Evolutionary conservation across 768 basidiomycete species (phyloP), one percentile per base, ranked within the genome.

Genomic region (Xerocomus spinulosus): DNA sequence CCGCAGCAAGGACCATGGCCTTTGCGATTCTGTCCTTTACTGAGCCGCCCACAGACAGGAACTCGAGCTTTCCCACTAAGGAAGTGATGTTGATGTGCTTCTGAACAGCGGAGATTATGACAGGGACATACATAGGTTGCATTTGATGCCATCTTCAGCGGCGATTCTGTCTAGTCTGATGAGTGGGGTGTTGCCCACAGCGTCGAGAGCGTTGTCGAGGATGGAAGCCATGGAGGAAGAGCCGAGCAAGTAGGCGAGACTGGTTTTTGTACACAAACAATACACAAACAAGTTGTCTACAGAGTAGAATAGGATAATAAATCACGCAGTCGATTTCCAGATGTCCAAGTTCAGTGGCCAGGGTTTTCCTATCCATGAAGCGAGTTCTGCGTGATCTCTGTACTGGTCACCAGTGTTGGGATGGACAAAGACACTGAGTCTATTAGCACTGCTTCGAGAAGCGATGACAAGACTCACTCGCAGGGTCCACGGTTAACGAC

Each of bases 21-120:
- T 92, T 94, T 23, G 93, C 94, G 44, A 98, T 95, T 49, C 94
- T 76, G 64, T 98, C 95, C 71, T 99, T 99, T 50, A 97, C 87
- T 3, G 88, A 92, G 3, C 95, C 95, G 9, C 95, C 96, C 2
- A 83, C 85, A 17, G 89, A 92, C 61, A 89, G 79, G 64, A 81
- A 97, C 59, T 99, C 95, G 14, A 88, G 75, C 68, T 96, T 97
- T 7, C 77, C 94, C 61, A 95, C 89, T 94, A n/a, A 4, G 28
- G 26, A 15, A 14, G 25, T 23, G 41, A 12, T 17, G 24, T 36
- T 20, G 12, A 24, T 28, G 26, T 10, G 18, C 3, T 32, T 30
- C 15, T 20, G 33, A 36, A 38, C 15, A 12, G 14, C 7, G 25
- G 26, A 41, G 23, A 37, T 3, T 4, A 20, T 17, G 3, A 30